Conservation (phyloP, 208 protist genomes). For the Leishmania mexicana region DNA sequence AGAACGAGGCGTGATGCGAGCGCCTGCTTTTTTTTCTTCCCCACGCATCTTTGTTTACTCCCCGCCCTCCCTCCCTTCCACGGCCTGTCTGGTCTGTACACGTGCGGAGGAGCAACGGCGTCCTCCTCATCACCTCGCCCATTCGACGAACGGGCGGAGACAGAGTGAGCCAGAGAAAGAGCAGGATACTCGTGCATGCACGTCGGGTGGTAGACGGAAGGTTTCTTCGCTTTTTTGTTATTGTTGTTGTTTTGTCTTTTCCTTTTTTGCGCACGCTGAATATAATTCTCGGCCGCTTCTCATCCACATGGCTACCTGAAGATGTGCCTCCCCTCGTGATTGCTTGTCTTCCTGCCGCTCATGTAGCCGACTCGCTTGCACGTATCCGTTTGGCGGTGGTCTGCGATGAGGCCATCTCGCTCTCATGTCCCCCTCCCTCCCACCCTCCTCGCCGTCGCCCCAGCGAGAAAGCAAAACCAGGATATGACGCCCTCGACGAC, state of each 20-base stretch:
- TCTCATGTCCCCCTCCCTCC: not conserved
- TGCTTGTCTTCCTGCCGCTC: not conserved
- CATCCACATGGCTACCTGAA: not conserved
- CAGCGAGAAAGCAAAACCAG: not conserved
- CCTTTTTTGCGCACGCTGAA: not conserved
- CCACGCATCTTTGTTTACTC: not conserved
- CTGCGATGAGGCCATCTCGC: not conserved
- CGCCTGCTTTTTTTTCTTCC: not conserved
- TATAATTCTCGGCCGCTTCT: not conserved
- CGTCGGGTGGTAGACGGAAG: not conserved
- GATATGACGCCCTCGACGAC: not conserved
- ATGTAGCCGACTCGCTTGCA: not conserved
- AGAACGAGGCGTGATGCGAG: not conserved
- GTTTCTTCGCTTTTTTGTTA: not conserved
- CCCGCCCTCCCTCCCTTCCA: not conserved
- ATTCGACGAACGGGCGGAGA: not conserved
- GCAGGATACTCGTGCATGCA: not conserved
- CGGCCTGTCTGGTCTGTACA: not conserved
- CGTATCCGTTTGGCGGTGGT: not conserved
- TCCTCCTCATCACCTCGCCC: not conserved
- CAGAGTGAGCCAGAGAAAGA: not conserved
- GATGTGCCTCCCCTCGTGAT: not conserved
- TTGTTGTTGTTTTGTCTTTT: not conserved
- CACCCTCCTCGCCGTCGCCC: not conserved
- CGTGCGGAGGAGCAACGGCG: not conserved